These are phyloP conservation scores for Pichia norvegensis DNA, from an alignment of 1,139 yeast species.

Conservation along the genomic window DNA sequence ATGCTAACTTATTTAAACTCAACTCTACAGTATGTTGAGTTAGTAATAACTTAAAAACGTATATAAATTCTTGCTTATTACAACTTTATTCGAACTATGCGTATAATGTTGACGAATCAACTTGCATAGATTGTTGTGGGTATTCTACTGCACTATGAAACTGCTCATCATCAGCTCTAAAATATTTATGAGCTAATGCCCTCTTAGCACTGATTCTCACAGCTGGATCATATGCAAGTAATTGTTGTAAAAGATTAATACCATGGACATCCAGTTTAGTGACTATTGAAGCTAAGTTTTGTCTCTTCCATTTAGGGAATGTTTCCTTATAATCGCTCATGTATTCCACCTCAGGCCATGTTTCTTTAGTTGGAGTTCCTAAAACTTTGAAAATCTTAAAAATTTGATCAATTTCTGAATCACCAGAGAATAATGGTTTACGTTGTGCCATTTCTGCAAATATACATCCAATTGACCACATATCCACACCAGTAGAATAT, in stretches of 20 bases:
- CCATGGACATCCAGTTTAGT: conserved; percentile 80
- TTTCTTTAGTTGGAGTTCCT: conserved; percentile 91
- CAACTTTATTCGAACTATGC: conserved; percentile 13
- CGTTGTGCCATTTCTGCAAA: conserved; percentile 98
- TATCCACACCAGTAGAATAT: conserved; percentile 95
- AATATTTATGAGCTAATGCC: conserved; percentile 85
- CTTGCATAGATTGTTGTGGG: conserved; percentile 30
- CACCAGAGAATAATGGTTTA: conserved; percentile 94
- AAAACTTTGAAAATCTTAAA: conserved; percentile 86
- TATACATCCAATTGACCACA: conserved; percentile 98
- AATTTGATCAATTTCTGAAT: conserved; percentile 95
- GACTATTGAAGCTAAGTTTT: conserved; percentile 62
- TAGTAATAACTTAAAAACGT: not conserved
- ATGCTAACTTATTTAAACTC: no score
- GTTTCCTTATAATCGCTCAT: conserved; percentile 93
- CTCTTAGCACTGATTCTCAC: conserved; percentile 90
- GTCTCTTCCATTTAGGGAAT: conserved; percentile 90
- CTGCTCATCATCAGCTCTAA: conserved; percentile 43
- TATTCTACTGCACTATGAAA: conserved; percentile 22
- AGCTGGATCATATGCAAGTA: conserved; percentile 89
- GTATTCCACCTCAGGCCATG: conserved; percentile 94
- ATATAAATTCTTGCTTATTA: not conserved
- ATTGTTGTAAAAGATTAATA: conserved; percentile 67
- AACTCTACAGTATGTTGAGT: not conserved
- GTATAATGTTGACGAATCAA: conserved; percentile 28